Base-by-base conservation (phyloP, 148 eudicot species). In the Fallopia convolvulus region DNA sequence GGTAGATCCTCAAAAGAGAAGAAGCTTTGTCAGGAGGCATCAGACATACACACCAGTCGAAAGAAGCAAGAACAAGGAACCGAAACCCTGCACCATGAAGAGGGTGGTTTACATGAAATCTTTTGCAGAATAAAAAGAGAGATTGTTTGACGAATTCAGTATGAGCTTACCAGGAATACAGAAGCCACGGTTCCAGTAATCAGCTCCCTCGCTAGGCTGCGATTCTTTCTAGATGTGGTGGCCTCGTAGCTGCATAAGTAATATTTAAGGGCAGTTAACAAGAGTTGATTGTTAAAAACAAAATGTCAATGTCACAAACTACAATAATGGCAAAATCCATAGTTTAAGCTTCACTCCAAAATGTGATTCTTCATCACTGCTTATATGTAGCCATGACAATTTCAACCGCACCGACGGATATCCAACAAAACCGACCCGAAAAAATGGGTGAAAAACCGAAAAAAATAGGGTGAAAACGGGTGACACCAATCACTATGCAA, bases 11-110 rank as follows among this genome's bases (percentile, higher is more conserved):
- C 70, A 3, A 65, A 18, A 5, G 40, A n/a, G 15, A 9, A 36
- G 44, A 68, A 36, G 44, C 72, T 46, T 68, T 68, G 21, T 6
- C 21, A 68, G 44, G 44, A 68, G 10, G 72, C 44, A 33, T 92
- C 82, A 94, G 83, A 95, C 98, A 85, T 93, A 93, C 80, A 95
- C 93, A 20, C 99, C 99, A 7, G 86, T 83, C 42, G 97, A 86
- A 60, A 95, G 93, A 71, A 95, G 97, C 85, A 93, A 82, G 87
- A 95, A 93, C 85, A 95, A 87, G 68, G 99, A 93, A 70, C 99
- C 99, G 79, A 95, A 95, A 78, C 99, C 99, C 99, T 95, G 99
- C 88, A 79, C 53, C 70, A 20, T 1, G 13, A 68, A 15, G 72
- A 36, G 44, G 44, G 42, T 32, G 42, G 42, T 44, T 44, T 44